A percentile compares a stretch with the other conserved stretches of the same genome.
These are phyloP conservation scores for Didymellaceae sp. DNA, from an alignment of 2,329 filamentous ascomycete species.

Conservation along the genomic window DNA sequence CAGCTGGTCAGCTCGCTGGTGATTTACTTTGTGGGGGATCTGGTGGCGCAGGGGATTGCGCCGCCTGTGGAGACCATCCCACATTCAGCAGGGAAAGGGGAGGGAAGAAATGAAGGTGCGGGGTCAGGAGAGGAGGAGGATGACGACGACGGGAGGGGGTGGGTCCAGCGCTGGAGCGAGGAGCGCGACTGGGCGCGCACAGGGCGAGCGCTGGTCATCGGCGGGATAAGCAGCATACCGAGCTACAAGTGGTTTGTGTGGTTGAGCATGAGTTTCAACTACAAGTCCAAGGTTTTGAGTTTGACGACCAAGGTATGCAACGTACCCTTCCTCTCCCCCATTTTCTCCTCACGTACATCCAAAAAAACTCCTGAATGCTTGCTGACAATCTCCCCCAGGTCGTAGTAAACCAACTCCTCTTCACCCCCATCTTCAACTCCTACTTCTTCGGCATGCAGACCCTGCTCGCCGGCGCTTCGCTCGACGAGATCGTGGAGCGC, in stretches of 20 bases:
- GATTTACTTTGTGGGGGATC: conserved; percentile 79
- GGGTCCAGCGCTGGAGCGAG: conserved; percentile 52
- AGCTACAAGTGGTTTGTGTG: conserved; percentile 85
- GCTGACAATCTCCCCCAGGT: conserved; percentile 54
- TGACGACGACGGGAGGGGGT: conserved; percentile 36
- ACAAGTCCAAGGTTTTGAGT: conserved; percentile 72
- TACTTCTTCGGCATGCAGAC: conserved; percentile 62
- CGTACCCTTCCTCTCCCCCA: neutral
- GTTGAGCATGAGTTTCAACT: conserved; percentile 84
- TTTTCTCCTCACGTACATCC: neutral
- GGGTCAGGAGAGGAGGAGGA: conserved; percentile 16
- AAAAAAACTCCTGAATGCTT: too few species aligned
- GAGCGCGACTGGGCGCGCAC: conserved; percentile 63
- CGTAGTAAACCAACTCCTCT: conserved; percentile 76
- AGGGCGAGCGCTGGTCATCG: conserved; percentile 74
- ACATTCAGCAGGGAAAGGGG: too few species aligned
- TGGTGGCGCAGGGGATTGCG: conserved; percentile 74
- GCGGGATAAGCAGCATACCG: conserved; percentile 75
- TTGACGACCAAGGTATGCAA: conserved; percentile 68
- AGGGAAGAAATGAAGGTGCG: too few species aligned
- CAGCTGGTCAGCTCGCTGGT: conserved; percentile 77
- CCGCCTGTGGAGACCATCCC: conserved; percentile 24
- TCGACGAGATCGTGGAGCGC: conserved; percentile 70
- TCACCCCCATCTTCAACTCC: conserved; percentile 70
- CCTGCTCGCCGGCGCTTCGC: conserved; percentile 63